Evolutionary conservation across 116 monocot species (phyloP), one percentile per base, ranked within the genome.

Genomic region (Posidonia oceanica): DNA sequence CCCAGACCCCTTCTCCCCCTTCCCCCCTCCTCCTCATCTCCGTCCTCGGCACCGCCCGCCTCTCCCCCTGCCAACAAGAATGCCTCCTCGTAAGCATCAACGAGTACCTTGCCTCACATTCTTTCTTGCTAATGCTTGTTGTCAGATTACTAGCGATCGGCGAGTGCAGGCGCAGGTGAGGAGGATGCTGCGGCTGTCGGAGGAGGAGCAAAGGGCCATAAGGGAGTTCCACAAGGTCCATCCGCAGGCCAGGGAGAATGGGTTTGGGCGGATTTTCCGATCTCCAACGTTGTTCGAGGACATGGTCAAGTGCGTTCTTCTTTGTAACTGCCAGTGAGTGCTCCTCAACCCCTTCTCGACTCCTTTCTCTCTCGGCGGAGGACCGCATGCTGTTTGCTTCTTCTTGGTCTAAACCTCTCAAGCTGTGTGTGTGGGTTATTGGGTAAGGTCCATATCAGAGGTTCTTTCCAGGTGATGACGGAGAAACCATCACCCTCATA

Each of bases 261-360:
- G 91, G 0, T 85, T 87, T 52, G 88, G 88, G 10, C 73, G 91
- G 42, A 42, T 91, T 10, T 91, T 91, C 74, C 75, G 91, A n/a
- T 91, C 91, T 14, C 88, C 91, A 21, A 81, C 83, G 2, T 70
- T 91, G 63, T 91, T 91, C 41, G 91, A 91, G 75, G 91, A 91
- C 73, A 91, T 91, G 91, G 77, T 91, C 77, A 91, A 91, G 69
- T 85, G 91, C 83, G 81, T 91, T 48, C 91, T 91, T 54, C 83
- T 91, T 61, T 91, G 91, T 77, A 87, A 91, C 71, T 91, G 91
- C 83, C 81, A 79, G 91, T 87, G 57, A 57, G 57, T 15, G 57
- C 16, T 5, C 29, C 16, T 5, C 29, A 29, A 18, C n/a, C 14
- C 18, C 57, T 57, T 57, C 18, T 57, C n/a, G 4, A 14, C 18